These are phyloP conservation scores for Amaranthus palmeri DNA, from an alignment of 148 eudicot species.

Conservation along the genomic window DNA sequence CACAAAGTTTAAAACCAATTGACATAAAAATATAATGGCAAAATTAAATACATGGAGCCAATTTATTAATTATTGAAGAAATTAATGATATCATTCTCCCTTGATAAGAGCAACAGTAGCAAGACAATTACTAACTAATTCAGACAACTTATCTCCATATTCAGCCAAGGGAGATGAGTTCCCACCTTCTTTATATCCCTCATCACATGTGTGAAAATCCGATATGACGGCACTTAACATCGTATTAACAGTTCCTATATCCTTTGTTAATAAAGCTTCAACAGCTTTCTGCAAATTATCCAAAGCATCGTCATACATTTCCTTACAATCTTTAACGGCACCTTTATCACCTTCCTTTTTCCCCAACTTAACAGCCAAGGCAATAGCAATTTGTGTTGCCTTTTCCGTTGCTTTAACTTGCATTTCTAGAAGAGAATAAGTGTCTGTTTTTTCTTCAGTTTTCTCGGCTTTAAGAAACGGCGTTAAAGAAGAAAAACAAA, in stretches of 20 bases:
- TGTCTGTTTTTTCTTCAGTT: conserved; percentile 4
- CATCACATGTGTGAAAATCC: conserved; percentile 34
- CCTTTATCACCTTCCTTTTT: background rate
- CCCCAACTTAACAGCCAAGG: background rate
- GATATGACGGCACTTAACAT: conserved; percentile 46
- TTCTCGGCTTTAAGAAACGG: background rate
- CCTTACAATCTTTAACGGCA: conserved; percentile 21
- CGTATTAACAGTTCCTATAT: conserved; percentile 31
- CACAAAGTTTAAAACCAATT: no score
- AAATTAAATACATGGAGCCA: no score
- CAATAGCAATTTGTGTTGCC: conserved; percentile 9
- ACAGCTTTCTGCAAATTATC: conserved; percentile 30
- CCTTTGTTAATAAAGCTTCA: conserved; percentile 8
- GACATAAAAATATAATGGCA: no score
- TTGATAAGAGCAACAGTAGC: conserved; percentile 25
- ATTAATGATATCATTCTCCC: background rate
- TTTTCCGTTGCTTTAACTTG: conserved; percentile 20
- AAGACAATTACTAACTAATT: conserved; percentile 53
- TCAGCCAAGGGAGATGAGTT: conserved; percentile 15
- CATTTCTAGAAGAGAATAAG: conserved; percentile 14
- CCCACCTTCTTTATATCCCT: conserved; percentile 6
- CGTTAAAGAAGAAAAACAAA: conserved; percentile 24
- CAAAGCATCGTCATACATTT: conserved; percentile 24
- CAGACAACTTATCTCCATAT: conserved; percentile 10
- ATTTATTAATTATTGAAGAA: background rate